A percentile compares a stretch with the other conserved stretches of the same genome.
These are phyloP conservation scores for Colletotrichum cereale DNA, from an alignment of 2,329 filamentous ascomycete species.

Conservation along the genomic window DNA sequence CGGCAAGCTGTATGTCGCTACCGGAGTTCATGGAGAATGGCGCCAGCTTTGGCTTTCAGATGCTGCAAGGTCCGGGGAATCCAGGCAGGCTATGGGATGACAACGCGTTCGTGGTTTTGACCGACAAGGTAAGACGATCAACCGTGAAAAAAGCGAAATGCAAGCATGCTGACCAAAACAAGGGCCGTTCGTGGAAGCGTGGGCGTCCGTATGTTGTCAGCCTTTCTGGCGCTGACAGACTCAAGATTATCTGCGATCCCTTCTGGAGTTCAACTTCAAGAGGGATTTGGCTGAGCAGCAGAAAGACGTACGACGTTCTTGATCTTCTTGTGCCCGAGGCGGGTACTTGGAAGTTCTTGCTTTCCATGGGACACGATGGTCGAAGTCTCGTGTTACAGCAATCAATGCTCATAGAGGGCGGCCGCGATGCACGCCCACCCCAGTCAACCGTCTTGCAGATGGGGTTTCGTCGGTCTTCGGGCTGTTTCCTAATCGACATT, in stretches of 20 bases:
- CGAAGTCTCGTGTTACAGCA: background rate
- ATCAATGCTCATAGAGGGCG: background rate
- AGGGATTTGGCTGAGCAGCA: background rate
- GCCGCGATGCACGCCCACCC: no score
- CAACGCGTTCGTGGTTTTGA: background rate
- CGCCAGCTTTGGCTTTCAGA: slow-evolving; percentile 18
- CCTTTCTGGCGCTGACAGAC: background rate
- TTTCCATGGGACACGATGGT: background rate
- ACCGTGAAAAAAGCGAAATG: background rate
- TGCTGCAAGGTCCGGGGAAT: background rate
- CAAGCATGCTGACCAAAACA: background rate
- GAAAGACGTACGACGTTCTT: slow-evolving; percentile 1
- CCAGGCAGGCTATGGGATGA: background rate
- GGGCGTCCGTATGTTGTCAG: background rate
- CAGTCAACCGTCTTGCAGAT: background rate
- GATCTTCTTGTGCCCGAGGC: background rate
- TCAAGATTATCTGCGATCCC: slow-evolving; percentile 9
- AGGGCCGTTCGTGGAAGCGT: background rate
- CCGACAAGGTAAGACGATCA: background rate
- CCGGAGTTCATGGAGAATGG: background rate
- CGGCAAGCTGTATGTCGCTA: background rate
- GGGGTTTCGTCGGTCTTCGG: background rate
- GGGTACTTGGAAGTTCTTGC: background rate
- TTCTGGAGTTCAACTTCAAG: background rate
- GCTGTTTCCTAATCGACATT: background rate